A percentile compares a stretch with the other conserved stretches of the same genome.
phyloP scores from a whole-genome alignment of 176 grass and related monocot species.

The Avena eriantha region DNA sequence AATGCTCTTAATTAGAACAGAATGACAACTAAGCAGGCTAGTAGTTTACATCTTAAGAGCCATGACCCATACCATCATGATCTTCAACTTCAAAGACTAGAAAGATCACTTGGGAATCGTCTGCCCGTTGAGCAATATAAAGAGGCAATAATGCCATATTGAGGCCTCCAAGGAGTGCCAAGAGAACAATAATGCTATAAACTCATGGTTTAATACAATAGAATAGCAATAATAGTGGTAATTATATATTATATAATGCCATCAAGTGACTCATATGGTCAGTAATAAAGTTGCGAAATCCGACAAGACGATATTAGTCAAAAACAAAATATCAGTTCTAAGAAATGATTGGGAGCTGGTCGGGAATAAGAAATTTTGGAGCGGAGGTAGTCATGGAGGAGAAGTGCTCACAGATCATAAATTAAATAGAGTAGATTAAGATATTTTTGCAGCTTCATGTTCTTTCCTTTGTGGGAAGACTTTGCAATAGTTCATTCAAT shows the following conservation, averaged over 20 bases:
- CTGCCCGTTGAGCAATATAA: conserved; percentile 41
- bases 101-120: conserved; percentile 39
- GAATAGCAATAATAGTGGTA: background rate
- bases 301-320: background rate
- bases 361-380: conserved; percentile 23
- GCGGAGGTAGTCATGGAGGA: conserved; percentile 37
- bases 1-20: conserved; percentile 14
- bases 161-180: background rate
- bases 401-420: conserved; percentile 38
- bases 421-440: background rate
- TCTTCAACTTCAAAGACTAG: conserved; percentile 11
- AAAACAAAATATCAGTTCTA: conserved; percentile 4
- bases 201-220: conserved; percentile 5
- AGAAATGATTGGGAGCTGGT: conserved; percentile 18
- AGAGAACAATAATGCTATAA: conserved; percentile 30
- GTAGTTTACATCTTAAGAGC: conserved; percentile 16
- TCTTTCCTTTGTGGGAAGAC: background rate
- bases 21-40: conserved; percentile 38
- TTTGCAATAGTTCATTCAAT: background rate
- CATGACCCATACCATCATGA: conserved; percentile 24
- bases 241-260: conserved; percentile 24
- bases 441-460: background rate
- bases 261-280: conserved; percentile 33
- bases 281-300: background rate
- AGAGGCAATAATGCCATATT: conserved; percentile 37